Base-by-base conservation (phyloP, 805 yeast species). In the Teunomyces tritomae region DNA sequence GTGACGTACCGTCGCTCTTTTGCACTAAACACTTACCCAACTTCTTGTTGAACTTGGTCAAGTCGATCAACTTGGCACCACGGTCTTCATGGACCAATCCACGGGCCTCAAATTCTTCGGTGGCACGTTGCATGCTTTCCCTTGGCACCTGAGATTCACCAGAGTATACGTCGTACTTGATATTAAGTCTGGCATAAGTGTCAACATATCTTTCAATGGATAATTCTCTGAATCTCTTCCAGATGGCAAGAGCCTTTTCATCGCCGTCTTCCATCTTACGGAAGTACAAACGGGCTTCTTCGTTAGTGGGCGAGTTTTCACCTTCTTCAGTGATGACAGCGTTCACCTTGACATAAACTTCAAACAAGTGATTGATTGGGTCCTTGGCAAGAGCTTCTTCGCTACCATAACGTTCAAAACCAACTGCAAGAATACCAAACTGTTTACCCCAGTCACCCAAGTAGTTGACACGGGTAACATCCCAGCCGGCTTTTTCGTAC, bases 381-480 rank as follows among this genome's bases (percentile, higher is more conserved):
- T 94, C 94, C 41, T 62, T 59, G 47, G 74, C 74, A 54, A 94
- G 77, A 45, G 73, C 72, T 61, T 84, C 87, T 64, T 86, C 96
- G 52, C 78, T 70, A 43, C 99, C 99, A 64, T 87, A 94, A 62
- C 80, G 83, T 48, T 82, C 80, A 68, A 85, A 94, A 41, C 97
- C 99, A 52, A 94, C 86, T 24, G 98, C 99, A 57, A 94, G 78
- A 40, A 94, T 68, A 69, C 99, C 99, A 62, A 92, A 94, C 75
- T 94, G 99, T 72, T 94, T 94, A 49, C 99, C 99, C 99, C 99
- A 94, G 72, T 94, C 99, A 62, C 99, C 99, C 56, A 94, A 78
- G 70, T 94, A 94, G 76, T 94, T 94, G 76, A 92, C 78, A 72
- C 97, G 82, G 56, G 79, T 71, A 39, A 94, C 99, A n/a, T 89